These are phyloP conservation scores for Mucor indicus DNA, from an alignment of 371 early-diverging fungal species.

Conservation along the genomic window DNA sequence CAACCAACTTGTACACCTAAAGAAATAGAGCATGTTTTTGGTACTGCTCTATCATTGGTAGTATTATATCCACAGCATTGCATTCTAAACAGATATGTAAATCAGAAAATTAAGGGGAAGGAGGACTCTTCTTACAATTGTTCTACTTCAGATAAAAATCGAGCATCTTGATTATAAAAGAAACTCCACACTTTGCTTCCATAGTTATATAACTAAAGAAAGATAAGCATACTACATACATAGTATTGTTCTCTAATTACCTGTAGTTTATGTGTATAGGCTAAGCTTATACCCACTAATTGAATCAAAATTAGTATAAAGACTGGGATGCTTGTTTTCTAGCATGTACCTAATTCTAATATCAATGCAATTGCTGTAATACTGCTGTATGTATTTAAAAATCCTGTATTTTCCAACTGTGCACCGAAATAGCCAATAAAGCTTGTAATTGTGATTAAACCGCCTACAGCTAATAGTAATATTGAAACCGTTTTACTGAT, in stretches of 20 bases:
- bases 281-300: constrained; percentile 7
- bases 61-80: constrained; percentile 27
- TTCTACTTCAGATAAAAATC: constrained; percentile 23
- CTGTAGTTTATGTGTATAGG: constrained; percentile 11
- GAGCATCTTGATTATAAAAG: constrained; percentile 23
- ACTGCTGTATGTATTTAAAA: constrained; percentile 32
- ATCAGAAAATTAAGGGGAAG: neutral
- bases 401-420: constrained; percentile 31
- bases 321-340: neutral
- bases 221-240: neutral
- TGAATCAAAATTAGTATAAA: neutral
- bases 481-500: constrained; percentile 24
- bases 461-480: constrained; percentile 19
- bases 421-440: constrained; percentile 40
- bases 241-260: constrained; percentile 2
- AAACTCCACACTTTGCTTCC: constrained; percentile 32
- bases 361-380: constrained; percentile 27
- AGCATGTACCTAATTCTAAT: constrained; percentile 22
- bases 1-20: constrained; percentile 14
- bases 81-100: constrained; percentile 7
- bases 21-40: constrained; percentile 9
- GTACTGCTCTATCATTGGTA: constrained; percentile 17
- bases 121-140: constrained; percentile 19
- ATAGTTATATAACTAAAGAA: constrained; percentile 21
- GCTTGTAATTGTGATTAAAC: constrained; percentile 18